Percentiles rank a stretch among this genome's conserved stretches.
Conservation (phyloP, 768 basidiomycete genomes). For the Rubroboletus pulcherrimus region DNA sequence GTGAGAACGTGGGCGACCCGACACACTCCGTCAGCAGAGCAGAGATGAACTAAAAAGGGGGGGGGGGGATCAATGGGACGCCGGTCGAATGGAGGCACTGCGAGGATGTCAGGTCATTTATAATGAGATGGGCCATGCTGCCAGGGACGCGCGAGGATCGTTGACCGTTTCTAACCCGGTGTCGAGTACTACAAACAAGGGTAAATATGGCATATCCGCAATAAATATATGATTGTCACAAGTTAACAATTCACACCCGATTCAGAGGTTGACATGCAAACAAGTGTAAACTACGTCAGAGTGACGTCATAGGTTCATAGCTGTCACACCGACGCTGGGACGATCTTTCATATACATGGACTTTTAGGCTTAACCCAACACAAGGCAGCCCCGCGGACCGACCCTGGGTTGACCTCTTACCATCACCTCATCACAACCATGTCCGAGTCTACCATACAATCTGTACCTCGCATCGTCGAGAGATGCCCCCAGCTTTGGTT, state of each 20-base stretch:
- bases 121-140: no score
- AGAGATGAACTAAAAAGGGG: background rate
- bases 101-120: background rate
- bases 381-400: background rate
- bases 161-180: no score
- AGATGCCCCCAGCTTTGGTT: background rate
- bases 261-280: no score
- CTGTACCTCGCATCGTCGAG: rapidly evolving
- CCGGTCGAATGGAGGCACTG: background rate
- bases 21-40: background rate
- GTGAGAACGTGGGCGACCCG: no score
- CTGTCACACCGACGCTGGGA: background rate
- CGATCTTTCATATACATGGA: background rate
- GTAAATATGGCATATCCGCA: background rate
- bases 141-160: no score
- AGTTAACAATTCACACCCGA: no score
- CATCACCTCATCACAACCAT: background rate
- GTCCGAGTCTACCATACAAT: background rate
- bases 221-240: no score
- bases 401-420: background rate
- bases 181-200: background rate
- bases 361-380: background rate
- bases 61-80: background rate
- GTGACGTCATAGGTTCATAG: background rate
- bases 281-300: no score